Base-by-base conservation (phyloP, 2,329 filamentous ascomycete genomes). In the Fusarium musae region DNA sequence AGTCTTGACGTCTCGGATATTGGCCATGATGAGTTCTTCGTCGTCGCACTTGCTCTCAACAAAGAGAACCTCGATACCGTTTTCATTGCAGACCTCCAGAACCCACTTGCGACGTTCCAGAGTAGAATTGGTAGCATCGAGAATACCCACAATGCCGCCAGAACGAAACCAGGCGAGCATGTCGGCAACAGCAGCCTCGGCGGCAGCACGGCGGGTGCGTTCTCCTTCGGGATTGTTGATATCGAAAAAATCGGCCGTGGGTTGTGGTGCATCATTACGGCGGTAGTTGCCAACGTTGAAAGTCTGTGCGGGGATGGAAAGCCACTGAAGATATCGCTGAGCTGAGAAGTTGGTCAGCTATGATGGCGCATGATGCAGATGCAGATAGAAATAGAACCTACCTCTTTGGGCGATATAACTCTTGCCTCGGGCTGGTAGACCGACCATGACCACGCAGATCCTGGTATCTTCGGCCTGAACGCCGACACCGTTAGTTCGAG, bases 391-490 rank as follows among this genome's bases (percentile, higher is more conserved):
- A 69, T 44, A 66, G 65, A 52, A 81, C 86, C 79, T 86, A 96
- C 95, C 95, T 90, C 98, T 98, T 80, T 97, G 95, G 76, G 96
- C 96, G 81, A 99, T 98, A 83, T 97, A 91, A 85, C 94, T 97
- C 89, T 99, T 99, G 80, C 96, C 96, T 77, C 96, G 89, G 70
- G 96, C 96, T 62, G 96, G 96, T 81, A 99, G 88, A 75, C 96
- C 96, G 69, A 99, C 96, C 96, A 99, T 98, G 78, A 99, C 95
- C 74, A 99, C 95, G 83, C 96, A 98, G 85, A 99, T 97, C 83
- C 93, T 94, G 69, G 94, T 96, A 83, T 98, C 95, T 87, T 98
- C 96, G 78, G 93, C 93, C 93, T 97, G 93, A 74, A 95, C 89
- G 79, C 92, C 93, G 78, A 90, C 85, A 75, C 92, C 91, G 82